Evolutionary conservation across 2,329 filamentous ascomycete genomes (phyloP), one percentile per base, ranked within the genome.

Genomic region (Hypoxylon sp.): DNA sequence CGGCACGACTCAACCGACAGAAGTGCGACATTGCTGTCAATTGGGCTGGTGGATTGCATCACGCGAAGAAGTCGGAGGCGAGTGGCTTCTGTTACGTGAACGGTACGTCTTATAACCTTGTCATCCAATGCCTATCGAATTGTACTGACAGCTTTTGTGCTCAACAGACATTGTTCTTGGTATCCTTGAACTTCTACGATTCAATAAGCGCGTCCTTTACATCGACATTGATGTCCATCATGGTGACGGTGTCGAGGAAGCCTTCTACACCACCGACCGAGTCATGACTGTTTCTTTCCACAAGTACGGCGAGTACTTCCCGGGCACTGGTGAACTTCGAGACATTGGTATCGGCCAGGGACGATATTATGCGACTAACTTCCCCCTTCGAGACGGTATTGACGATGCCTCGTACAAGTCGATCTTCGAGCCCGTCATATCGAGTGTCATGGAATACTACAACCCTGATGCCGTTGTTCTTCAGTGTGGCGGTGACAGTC

Each of bases 1-100:
- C 96, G 2, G 92, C 93, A 34, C 92, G 96, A 69, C 86, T 99
- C 19, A 94, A 95, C 76, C 92, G 94, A 70, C 88, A 93, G 71
- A 96, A 98, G 81, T 96, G 94, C 78, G 93, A 98, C 79, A 97
- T 99, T 75, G 96, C 96, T 19, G 93, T 99, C 79, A 98, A 98
- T 81, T 99, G 96, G 96, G 96, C 94, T 48, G 96, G 96, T 56
- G 96, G 96, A 25, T 88, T 99, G 51, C 96, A 99, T 80, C 96
- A 99, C 80, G 96, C 96, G 46, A 98, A 98, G 81, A 98, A 98
- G 82, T 92, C 92, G 72, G 94, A 98, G 82, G 96, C 96, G 66
- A 95, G 91, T 74, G 96, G 96, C 36, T 99, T 99, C 83, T 99
- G 96, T 84, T 99, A 99, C 79, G 93, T 98, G 74, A 99, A 99